Conservation (phyloP, 345 rosid genomes). For the Pistacia integerrima region DNA sequence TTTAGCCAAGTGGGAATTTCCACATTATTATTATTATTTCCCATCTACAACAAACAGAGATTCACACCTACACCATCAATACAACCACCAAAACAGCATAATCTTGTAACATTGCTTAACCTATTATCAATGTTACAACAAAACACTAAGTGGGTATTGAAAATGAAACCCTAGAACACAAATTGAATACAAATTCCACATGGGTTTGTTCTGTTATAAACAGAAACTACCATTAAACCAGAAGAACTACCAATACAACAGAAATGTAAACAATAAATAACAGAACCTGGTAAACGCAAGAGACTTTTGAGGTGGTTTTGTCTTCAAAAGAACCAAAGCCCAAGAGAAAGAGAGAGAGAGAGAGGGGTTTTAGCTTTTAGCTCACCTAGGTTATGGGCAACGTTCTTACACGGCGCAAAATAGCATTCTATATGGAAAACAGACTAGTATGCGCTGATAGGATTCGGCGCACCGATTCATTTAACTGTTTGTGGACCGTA, state of each 20-base stretch:
- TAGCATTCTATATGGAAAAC: constrained; percentile 17
- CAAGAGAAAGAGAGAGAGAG: constrained; percentile 15
- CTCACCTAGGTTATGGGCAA: constrained; percentile 34
- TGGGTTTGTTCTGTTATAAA: constrained; percentile 6
- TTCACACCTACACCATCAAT: constrained; percentile 14
- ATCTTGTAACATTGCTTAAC: constrained; percentile 14
- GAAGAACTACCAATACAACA: constrained; percentile 3
- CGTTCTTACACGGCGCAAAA: constrained; percentile 36
- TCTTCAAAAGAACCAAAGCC: constrained; percentile 35
- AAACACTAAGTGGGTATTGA: constrained; percentile 6
- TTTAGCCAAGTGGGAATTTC: constrained; percentile 93
- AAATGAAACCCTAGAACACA: constrained; percentile 50
- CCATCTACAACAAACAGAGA: constrained; percentile 47
- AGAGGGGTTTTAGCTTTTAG: neutral
- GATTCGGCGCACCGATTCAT: neutral
- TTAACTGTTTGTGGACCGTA: constrained; percentile 21
- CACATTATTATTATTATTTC: constrained; percentile 44
- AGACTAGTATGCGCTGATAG: constrained; percentile 5
- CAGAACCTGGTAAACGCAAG: constrained; percentile 41
- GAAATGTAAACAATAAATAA: constrained; percentile 8
- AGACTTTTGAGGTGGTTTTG: constrained; percentile 13
- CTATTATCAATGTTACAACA: neutral
- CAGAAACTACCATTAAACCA: constrained; percentile 22
- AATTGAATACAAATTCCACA: neutral
- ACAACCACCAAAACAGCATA: constrained; percentile 9